Evolutionary conservation across 345 rosid species (phyloP).

Genomic region (Zanthoxylum bungeanum): DNA sequence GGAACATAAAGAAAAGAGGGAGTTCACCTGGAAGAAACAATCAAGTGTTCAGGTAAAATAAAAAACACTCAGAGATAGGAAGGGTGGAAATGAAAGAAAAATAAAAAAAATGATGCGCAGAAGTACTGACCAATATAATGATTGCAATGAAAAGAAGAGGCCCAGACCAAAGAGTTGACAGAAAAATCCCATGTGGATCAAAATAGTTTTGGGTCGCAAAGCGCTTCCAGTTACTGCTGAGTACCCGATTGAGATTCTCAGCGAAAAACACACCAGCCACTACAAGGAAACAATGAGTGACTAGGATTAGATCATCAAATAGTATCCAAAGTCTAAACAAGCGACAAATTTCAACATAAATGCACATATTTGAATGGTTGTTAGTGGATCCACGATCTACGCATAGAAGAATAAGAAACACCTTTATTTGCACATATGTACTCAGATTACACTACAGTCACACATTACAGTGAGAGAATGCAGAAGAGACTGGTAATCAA

Average conservation of each 20-base stretch:
- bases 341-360: background rate
- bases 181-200: slow-evolving; percentile 76
- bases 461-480: background rate
- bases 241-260: slow-evolving; percentile 64
- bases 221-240: slow-evolving; percentile 70
- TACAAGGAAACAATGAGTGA: slow-evolving; percentile 28
- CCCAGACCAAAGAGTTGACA: slow-evolving; percentile 91
- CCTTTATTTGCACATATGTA: background rate
- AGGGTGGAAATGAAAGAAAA: background rate
- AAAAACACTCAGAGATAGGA: background rate
- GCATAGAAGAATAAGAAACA: background rate
- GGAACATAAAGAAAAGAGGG: slow-evolving; percentile 74
- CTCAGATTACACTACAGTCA: background rate
- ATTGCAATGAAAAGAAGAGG: slow-evolving; percentile 83
- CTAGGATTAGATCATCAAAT: background rate
- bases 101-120: background rate
- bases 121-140: slow-evolving; percentile 62
- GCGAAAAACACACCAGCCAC: slow-evolving; percentile 93
- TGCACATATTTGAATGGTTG: background rate
- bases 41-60: background rate
- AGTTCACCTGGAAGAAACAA: slow-evolving; percentile 61
- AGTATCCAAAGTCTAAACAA: background rate
- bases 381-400: background rate
- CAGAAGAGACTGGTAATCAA: background rate
- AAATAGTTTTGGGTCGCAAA: slow-evolving; percentile 91